Evolutionary conservation across 2,329 filamentous ascomycete species (phyloP), one percentile per base, ranked within the genome.

Genomic region (Talaromyces sp.): DNA sequence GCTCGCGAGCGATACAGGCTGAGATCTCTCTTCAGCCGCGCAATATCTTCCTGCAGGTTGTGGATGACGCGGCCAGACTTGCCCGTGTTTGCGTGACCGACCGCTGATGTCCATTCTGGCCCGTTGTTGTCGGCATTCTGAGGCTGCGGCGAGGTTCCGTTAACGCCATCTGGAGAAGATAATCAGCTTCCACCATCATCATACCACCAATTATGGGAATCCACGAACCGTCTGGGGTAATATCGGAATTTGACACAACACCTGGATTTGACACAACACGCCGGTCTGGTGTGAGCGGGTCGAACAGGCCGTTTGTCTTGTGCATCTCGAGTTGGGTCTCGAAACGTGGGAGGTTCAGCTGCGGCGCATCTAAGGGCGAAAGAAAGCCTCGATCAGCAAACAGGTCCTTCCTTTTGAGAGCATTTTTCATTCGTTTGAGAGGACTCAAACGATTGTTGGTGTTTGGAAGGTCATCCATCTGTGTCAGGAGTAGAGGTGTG

Each of bases 61-160:
- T 82, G 79, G 58, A 82, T 82, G 22, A 82, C 80, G 39, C 80
- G 76, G 30, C 80, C 79, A 2, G 80, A 81, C 67, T 82, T 82
- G 44, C 80, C 80, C 8, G 77, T 78, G 27, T 77, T 75, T 39
- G 80, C 80, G 63, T 81, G 78, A 13, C 80, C 80, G 30, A 82
- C 78, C 2, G 80, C 80, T 1, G 79, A 77, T 11, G 78, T 81
- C 80, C 80, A 82, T 70, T 79, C 76, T n/a, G 71, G 63, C 22
- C 65, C 57, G 27, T 70, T 60, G 27, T 70, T 60, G 54, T 75
- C 73, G 59, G 65, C 67, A 64, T 72, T 71, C 15, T 67, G 67
- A 36, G 66, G 61, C 33, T 73, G 73, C 25, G 70, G 61, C 52
- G 71, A 66, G 5, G n/a, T 69, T 59, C 39, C 69, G 58, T 59